Percentiles rank a stretch among this genome's conserved stretches.
These are phyloP conservation scores for Diplosphaera chodatii DNA, from an alignment of 139 green algal species.

Conservation along the genomic window DNA sequence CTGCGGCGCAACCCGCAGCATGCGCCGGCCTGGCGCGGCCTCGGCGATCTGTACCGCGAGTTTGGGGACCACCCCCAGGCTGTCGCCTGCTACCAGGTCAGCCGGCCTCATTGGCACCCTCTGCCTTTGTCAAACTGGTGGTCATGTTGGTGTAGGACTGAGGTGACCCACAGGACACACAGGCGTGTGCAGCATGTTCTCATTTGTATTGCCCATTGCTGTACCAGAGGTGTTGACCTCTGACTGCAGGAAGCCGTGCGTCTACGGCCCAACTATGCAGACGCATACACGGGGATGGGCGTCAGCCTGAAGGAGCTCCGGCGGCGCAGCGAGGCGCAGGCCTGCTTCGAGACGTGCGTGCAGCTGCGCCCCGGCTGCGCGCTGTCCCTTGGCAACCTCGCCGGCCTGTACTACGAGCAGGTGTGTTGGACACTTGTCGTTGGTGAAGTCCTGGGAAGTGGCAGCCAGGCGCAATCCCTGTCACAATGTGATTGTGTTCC, in stretches of 20 bases:
- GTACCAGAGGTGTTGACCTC: too few relatives aligned
- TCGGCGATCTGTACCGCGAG: slow-evolving; percentile 64
- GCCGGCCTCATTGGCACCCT: not conserved
- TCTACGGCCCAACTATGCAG: slow-evolving; percentile 47
- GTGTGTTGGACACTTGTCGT: too few relatives aligned
- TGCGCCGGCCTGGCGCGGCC: slow-evolving; percentile 67
- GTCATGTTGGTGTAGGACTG: too few relatives aligned
- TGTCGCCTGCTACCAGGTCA: slow-evolving; percentile 51
- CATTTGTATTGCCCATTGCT: too few relatives aligned
- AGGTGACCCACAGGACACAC: too few relatives aligned
- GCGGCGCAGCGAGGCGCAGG: slow-evolving; percentile 45
- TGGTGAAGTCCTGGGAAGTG: too few relatives aligned
- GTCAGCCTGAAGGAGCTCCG: slow-evolving; percentile 61
- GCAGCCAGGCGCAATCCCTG: too few relatives aligned
- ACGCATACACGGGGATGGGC: slow-evolving; percentile 67
- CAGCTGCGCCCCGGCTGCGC: slow-evolving; percentile 53
- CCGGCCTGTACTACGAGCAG: slow-evolving; percentile 21
- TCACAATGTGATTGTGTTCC: too few relatives aligned
- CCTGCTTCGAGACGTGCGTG: slow-evolving; percentile 50
- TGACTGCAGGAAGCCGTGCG: slow-evolving; percentile 41
- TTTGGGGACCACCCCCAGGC: slow-evolving; percentile 41
- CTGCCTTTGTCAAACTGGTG: too few relatives aligned
- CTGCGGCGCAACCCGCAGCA: slow-evolving; percentile 47
- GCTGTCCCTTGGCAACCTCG: slow-evolving; percentile 65
- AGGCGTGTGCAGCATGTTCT: too few relatives aligned